These are phyloP conservation scores for Castanospermum australe DNA, from an alignment of 306 rosid genomes.

Conservation along the genomic window DNA sequence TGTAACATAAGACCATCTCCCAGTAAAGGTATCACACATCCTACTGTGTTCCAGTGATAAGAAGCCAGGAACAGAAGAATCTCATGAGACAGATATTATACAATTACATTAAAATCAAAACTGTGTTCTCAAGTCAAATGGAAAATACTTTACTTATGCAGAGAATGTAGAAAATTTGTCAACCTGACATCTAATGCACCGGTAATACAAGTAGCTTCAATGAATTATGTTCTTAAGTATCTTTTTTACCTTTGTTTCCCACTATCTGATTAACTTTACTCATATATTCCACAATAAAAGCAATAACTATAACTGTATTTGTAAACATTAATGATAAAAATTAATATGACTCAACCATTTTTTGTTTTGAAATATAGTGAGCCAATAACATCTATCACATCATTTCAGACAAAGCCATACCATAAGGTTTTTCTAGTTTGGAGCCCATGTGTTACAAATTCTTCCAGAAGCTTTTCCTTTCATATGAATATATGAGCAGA, in stretches of 20 bases:
- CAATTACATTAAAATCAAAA: background rate
- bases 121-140: background rate
- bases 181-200: background rate
- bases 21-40: background rate
- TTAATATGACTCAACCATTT: background rate
- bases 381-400: background rate
- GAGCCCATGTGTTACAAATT: background rate
- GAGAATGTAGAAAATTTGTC: background rate
- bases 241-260: background rate
- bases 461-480: background rate
- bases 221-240: background rate
- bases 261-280: background rate
- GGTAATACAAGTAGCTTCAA: background rate
- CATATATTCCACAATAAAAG: background rate
- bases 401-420: background rate
- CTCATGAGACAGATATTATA: background rate
- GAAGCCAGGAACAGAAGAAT: background rate
- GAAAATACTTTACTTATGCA: background rate
- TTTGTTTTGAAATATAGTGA: background rate
- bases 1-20: background rate
- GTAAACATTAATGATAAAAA: background rate
- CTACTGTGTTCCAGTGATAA: background rate
- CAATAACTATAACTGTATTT: background rate
- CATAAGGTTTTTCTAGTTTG: background rate
- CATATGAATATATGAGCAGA: background rate